Percentiles rank a stretch among this genome's conserved stretches.
These are phyloP conservation scores for Pseudocercospora crystallina DNA, from an alignment of 2,329 filamentous ascomycete species.

Conservation along the genomic window DNA sequence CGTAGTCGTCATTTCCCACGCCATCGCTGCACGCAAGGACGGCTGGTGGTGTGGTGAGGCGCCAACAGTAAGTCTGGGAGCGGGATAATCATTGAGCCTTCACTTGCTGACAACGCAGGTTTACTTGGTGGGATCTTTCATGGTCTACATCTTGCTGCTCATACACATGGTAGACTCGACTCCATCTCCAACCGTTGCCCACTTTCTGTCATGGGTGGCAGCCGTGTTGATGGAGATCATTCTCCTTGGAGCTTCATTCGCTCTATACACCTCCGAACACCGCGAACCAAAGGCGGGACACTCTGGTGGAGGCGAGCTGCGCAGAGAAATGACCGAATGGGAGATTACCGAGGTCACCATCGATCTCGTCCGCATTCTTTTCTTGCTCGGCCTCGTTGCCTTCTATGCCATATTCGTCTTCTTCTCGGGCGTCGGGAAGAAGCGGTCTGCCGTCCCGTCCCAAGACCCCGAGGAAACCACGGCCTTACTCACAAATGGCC, in stretches of 20 bases:
- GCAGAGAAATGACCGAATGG: constrained; percentile 54
- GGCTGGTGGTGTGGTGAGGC: constrained; percentile 82
- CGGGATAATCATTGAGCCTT: background rate
- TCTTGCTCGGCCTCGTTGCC: constrained; percentile 59
- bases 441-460: constrained; percentile 39
- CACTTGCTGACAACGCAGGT: constrained; percentile 57
- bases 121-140: constrained; percentile 80
- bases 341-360: constrained; percentile 66
- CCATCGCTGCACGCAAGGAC: constrained; percentile 63
- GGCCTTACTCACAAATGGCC: constrained; percentile 58
- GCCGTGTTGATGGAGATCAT: constrained; percentile 71
- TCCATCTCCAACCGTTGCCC: constrained; percentile 75
- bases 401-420: constrained; percentile 60
- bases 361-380: constrained; percentile 65
- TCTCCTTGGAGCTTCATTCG: constrained; percentile 67
- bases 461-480: constrained; percentile 58
- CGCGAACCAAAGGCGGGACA: constrained; percentile 59
- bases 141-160: constrained; percentile 81
- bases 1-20: constrained; percentile 70
- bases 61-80: constrained; percentile 61
- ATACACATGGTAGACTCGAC: constrained; percentile 83
- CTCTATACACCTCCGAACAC: constrained; percentile 68
- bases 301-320: constrained; percentile 35
- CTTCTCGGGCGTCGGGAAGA: constrained; percentile 37
- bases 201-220: constrained; percentile 76